These are phyloP conservation scores for Protostelium mycophagum DNA, from an alignment of 78 protist genomes.

Conservation along the genomic window DNA sequence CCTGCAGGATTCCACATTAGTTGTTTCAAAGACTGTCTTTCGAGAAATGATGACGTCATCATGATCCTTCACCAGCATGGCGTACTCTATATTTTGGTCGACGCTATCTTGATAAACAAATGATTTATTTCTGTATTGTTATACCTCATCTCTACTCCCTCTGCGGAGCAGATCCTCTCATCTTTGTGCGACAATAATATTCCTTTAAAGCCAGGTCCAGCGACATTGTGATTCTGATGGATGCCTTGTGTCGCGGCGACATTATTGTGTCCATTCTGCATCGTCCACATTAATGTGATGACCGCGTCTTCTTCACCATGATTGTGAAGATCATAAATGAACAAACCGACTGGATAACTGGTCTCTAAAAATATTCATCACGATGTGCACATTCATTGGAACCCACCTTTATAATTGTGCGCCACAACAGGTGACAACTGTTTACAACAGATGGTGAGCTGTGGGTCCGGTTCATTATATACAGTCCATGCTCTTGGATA, in stretches of 20 bases:
- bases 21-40: not conserved
- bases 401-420: conserved; percentile 23
- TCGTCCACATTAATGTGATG: conserved; percentile 51
- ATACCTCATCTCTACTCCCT: not conserved
- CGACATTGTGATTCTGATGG: conserved; percentile 28
- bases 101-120: not conserved
- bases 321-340: conserved; percentile 52
- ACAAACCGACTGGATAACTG: conserved; percentile 49
- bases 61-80: not conserved
- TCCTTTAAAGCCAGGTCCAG: not conserved
- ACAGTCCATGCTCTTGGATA: conserved; percentile 65
- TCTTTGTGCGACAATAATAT: not conserved
- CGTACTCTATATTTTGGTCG: not conserved
- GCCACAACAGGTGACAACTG: conserved; percentile 62
- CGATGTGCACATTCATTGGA: not conserved
- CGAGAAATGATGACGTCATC: not conserved
- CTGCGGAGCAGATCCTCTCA: not conserved
- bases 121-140: not conserved
- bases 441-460: conserved; percentile 40
- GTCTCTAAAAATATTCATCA: conserved; percentile 9
- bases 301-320: conserved; percentile 8
- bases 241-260: conserved; percentile 30
- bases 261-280: conserved; percentile 42
- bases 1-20: not conserved
- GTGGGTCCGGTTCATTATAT: conserved; percentile 64